Base-by-base conservation (phyloP, 768 basidiomycete genomes). In the Boletus rufocinnamomeus region DNA sequence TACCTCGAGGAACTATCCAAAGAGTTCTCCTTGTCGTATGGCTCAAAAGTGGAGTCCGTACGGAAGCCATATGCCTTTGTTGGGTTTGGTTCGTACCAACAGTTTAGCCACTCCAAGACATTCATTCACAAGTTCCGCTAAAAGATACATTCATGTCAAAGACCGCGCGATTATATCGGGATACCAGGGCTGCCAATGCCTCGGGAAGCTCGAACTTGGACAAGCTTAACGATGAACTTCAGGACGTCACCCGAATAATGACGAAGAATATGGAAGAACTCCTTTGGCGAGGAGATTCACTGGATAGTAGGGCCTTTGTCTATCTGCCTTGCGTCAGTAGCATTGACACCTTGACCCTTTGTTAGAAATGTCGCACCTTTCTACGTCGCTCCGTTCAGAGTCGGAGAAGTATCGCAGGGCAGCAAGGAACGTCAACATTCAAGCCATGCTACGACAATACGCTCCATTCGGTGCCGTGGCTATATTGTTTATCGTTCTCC, bases 211-310 rank as follows among this genome's bases (percentile, higher is more conserved):
- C 86, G 14, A 82, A 84, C 54, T 73, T 99, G 55, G 93, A 95
- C 72, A 89, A 82, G 74, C 79, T 99, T 47, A 98, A 98, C 68
- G 95, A 94, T 67, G 96, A 99, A 64, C 79, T 99, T 38, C 94
- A 97, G 70, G 97, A 99, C 69, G 97, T 99, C 59, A 98, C 97
- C 50, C 81, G 93, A 63, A 98, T 99, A 75, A 98, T 99, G 97
- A 98, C 97, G 10, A 98, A 99, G 80, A 98, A 99, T 70, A 99
- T 99, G 96, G 97, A 99, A 75, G 97, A 99, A 74, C 78, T 99
- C 52, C 76, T 99, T 50, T 98, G 96, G 97, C 81, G 97, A 72
- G 97, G 97, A 28, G 97, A 99, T 73, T 96, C 93, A 32, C 81
- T 99, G 58, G 97, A 99, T 74, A 82, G 97, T 96, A 69, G 65